A percentile compares a stretch with the other conserved stretches of the same genome.
Evolutionary conservation across 2,329 filamentous ascomycete species (phyloP).

Genomic region (Atkinsonella texensis): DNA sequence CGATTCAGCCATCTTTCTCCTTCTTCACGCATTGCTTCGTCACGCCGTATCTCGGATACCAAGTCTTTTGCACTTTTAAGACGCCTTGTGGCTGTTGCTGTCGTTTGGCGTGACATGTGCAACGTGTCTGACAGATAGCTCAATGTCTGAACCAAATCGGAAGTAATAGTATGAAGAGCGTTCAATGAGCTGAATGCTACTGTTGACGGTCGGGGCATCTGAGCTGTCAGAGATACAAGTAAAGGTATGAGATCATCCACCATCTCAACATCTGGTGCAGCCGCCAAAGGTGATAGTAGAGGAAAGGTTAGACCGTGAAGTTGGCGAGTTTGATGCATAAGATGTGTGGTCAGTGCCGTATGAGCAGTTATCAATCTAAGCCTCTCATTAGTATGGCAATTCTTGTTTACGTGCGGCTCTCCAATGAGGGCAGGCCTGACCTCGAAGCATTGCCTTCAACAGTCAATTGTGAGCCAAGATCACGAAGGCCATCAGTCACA

Average conservation of each 20-base stretch:
- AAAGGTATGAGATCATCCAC: slow-evolving; percentile 60
- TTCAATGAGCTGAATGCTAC: slow-evolving; percentile 53
- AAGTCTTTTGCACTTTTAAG: slow-evolving; percentile 75
- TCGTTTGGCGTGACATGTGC: slow-evolving; percentile 87
- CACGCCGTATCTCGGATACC: slow-evolving; percentile 71
- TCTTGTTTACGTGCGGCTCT: neutral
- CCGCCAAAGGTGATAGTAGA: slow-evolving; percentile 55
- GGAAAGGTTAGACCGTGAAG: slow-evolving; percentile 62
- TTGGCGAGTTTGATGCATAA: slow-evolving; percentile 63
- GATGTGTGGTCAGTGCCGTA: slow-evolving; percentile 60
- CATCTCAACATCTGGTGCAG: slow-evolving; percentile 49
- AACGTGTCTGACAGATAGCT: slow-evolving; percentile 82
- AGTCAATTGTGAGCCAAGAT: slow-evolving; percentile 60
- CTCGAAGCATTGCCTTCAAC: slow-evolving; percentile 62
- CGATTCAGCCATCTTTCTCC: slow-evolving; percentile 70
- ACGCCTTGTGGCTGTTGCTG: slow-evolving; percentile 65
- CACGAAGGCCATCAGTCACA: slow-evolving; percentile 56
- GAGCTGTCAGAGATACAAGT: slow-evolving; percentile 50
- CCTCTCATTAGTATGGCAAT: neutral
- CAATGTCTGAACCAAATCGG: slow-evolving; percentile 66
- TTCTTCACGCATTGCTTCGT: slow-evolving; percentile 72
- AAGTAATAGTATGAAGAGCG: slow-evolving; percentile 56
- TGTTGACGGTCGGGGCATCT: slow-evolving; percentile 54
- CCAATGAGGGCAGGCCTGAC: slow-evolving; percentile 26
- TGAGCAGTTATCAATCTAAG: slow-evolving; percentile 62